These are phyloP conservation scores for Annulohypoxylon moriforme DNA, from an alignment of 495 filamentous ascomycete genomes.

Conservation along the genomic window DNA sequence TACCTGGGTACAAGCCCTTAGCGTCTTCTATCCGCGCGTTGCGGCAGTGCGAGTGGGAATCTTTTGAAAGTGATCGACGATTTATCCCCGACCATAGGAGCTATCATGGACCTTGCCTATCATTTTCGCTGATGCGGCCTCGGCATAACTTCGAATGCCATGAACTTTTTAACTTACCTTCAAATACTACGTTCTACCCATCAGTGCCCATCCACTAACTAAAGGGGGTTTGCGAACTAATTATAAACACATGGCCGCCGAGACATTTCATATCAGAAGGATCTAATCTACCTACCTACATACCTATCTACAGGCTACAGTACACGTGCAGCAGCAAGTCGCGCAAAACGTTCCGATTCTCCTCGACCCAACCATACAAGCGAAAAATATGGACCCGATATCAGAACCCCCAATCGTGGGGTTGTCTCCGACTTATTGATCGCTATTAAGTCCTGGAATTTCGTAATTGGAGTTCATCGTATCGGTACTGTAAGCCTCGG, in stretches of 20 bases:
- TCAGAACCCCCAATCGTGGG: conserved; percentile 28
- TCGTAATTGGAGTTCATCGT: conserved; percentile 1
- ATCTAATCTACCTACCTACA: conserved; percentile 18
- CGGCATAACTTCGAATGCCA: conserved; percentile 29
- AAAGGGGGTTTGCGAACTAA: conserved; percentile 20
- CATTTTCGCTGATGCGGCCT: not conserved
- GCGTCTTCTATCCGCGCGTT: not conserved
- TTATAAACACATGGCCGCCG: conserved; percentile 25
- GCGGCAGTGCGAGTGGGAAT: not conserved
- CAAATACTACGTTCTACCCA: conserved; percentile 25
- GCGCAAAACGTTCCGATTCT: conserved; percentile 20
- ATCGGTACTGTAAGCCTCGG: no score
- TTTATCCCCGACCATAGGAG: conserved; percentile 1
- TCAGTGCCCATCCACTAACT: not conserved
- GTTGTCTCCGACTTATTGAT: conserved; percentile 15
- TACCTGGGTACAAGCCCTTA: not conserved
- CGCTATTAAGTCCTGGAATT: conserved; percentile 9
- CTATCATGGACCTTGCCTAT: not conserved
- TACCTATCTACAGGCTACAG: no score
- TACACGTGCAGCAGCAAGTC: conserved; percentile 17
- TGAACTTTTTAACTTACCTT: conserved; percentile 3
- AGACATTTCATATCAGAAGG: conserved; percentile 26
- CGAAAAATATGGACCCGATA: conserved; percentile 14
- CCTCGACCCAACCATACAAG: conserved; percentile 20
- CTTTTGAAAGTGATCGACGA: not conserved